Evolutionary conservation across 306 rosid species (phyloP).

Genomic region (Gleditsia sinensis): DNA sequence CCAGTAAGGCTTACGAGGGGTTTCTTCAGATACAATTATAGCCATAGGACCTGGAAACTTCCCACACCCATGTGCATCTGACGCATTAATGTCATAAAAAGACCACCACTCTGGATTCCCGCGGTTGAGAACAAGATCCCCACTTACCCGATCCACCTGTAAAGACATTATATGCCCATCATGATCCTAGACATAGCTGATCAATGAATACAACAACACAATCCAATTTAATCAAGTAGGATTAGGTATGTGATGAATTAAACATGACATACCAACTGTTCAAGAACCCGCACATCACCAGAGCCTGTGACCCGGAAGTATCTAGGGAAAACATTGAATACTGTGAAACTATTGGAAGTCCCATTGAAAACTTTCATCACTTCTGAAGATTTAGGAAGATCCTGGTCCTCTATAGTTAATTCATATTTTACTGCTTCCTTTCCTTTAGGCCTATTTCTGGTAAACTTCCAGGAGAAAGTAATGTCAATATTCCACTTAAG

Average conservation of each 20-base stretch:
- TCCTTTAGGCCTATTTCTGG: slow-evolving; percentile 81
- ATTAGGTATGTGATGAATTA: background rate
- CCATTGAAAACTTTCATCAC: slow-evolving; percentile 70
- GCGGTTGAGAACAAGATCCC: slow-evolving; percentile 72
- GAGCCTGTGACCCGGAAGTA: slow-evolving; percentile 86
- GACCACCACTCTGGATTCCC: slow-evolving; percentile 78
- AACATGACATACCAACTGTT: slow-evolving; percentile 48
- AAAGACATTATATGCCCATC: slow-evolving; percentile 24
- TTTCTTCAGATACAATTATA: slow-evolving; percentile 81
- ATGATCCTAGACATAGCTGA: slow-evolving; percentile 22
- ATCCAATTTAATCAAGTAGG: background rate
- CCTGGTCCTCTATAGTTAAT: slow-evolving; percentile 36
- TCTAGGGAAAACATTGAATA: slow-evolving; percentile 65
- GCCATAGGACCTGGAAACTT: slow-evolving; percentile 79
- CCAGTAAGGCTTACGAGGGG: slow-evolving; percentile 70
- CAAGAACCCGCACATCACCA: slow-evolving; percentile 73
- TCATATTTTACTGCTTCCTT: slow-evolving; percentile 79
- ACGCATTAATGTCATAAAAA: slow-evolving; percentile 59
- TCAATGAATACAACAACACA: slow-evolving; percentile 4
- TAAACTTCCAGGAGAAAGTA: slow-evolving; percentile 69
- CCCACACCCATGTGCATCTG: slow-evolving; percentile 65
- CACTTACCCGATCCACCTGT: slow-evolving; percentile 68
- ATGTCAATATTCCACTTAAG: slow-evolving; percentile 66
- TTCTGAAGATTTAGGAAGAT: slow-evolving; percentile 78
- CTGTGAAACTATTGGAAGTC: slow-evolving; percentile 62